These are phyloP conservation scores for Ramalina intermedia DNA, from an alignment of 495 filamentous ascomycete species.

Conservation along the genomic window DNA sequence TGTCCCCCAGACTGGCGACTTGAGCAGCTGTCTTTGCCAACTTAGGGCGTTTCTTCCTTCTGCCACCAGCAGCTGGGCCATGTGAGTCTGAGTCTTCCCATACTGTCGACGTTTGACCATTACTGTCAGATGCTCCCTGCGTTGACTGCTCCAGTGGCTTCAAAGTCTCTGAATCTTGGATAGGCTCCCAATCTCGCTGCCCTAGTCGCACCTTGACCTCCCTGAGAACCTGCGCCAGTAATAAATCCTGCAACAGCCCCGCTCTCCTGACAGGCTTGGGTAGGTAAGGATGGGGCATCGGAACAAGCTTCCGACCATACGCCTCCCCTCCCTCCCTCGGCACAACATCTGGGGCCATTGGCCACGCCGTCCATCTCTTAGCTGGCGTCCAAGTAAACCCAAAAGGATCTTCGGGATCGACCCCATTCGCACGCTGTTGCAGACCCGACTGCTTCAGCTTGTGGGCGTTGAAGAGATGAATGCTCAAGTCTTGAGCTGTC, in stretches of 20 bases:
- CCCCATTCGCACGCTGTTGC: slow-evolving; percentile 1
- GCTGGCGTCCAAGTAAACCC: slow-evolving; percentile 28
- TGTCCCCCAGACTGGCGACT: background rate
- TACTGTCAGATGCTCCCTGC: no score
- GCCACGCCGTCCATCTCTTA: slow-evolving; percentile 67
- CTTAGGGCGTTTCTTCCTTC: no score
- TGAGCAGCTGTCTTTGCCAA: no score
- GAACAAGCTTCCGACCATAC: background rate
- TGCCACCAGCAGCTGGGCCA: no score
- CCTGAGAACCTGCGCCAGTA: slow-evolving; percentile 46
- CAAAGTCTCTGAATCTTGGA: background rate
- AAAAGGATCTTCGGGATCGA: slow-evolving; percentile 10
- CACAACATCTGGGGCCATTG: slow-evolving; percentile 44
- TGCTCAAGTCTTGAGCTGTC: slow-evolving; percentile 45
- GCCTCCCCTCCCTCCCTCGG: slow-evolving; percentile 2
- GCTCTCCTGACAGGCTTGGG: slow-evolving; percentile 26
- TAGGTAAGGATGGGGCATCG: background rate
- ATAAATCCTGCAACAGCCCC: slow-evolving; percentile 45
- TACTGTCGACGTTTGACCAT: no score
- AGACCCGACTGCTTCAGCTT: slow-evolving; percentile 27
- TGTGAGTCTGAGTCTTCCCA: no score
- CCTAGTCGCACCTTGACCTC: slow-evolving; percentile 49
- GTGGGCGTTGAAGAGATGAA: slow-evolving; percentile 68
- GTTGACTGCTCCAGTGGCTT: no score
- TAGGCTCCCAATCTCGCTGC: slow-evolving; percentile 18